Evolutionary conservation across 371 early-diverging fungal species (phyloP), one percentile per base, ranked within the genome.

Genomic region (Mucor circinelloides): DNA sequence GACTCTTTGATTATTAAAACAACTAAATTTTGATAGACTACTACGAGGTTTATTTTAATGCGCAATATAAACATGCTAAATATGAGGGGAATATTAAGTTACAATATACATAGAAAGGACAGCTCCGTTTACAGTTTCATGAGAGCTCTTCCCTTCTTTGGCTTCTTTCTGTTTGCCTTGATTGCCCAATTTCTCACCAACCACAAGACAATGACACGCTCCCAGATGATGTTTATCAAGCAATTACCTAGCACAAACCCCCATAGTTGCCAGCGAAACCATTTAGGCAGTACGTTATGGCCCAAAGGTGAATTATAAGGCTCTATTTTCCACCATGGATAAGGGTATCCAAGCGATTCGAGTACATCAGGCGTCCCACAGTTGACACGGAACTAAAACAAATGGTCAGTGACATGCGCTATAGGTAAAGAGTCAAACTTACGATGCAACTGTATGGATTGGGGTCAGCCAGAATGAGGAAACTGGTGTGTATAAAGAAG

Each of bases 211-310:
- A 88, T 71, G 13, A 87, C 67, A 48, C 80, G 81, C 58, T 89
- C 88, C 77, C 82, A 89, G 36, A 79, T 63, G 48, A 81, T 67
- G 27, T 78, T 83, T 17, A 77, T 72, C 0, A 66, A 25, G 25
- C 77, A 67, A 55, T 84, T 84, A 10, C 69, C 81, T 2, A 78
- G 19, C 36, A 65, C 68, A 2, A 79, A 59, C 0, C 74, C 87
- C 80, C 80, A 84, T 2, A 94, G 73, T 52, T 67, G 65, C 75
- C 78, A 85, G 27, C 93, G 78, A 67, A 88, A 89, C n/a, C 60
- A 57, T 9, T 12, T 38, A 0, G 92, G 92, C 66, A 91, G 70
- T 12, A 91, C 85, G 55, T 91, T 91, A 71, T 91, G 89, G 15
- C 91, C 92, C 21, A 78, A 62, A 13, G 79, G 77, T 17, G 73